A percentile compares a stretch with the other conserved stretches of the same genome.
Conservation (phyloP, 2,329 filamentous ascomycete genomes). For the Trichoderma polysporum region DNA sequence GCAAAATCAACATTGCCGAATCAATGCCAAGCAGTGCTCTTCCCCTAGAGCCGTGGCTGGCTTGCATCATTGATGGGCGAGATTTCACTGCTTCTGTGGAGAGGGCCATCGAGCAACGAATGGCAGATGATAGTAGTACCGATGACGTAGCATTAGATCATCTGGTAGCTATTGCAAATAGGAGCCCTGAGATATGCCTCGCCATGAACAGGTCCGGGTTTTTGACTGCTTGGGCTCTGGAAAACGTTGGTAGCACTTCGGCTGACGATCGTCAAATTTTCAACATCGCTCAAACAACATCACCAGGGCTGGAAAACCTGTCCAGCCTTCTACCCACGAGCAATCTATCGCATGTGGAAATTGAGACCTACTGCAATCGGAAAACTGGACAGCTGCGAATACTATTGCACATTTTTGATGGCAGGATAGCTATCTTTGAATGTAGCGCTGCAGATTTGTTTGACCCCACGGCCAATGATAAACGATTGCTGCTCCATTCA, state of each 20-base stretch:
- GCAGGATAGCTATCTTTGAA: constrained; percentile 78
- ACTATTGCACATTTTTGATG: constrained; percentile 81
- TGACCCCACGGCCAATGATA: constrained; percentile 63
- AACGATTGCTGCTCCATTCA: constrained; percentile 60
- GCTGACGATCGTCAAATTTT: constrained; percentile 70
- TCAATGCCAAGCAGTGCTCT: constrained; percentile 57
- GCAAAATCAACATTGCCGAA: constrained; percentile 71
- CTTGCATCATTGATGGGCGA: constrained; percentile 78
- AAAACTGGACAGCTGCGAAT: constrained; percentile 66
- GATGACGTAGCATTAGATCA: constrained; percentile 76
- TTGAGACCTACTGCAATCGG: constrained; percentile 70
- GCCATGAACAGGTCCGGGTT: constrained; percentile 79
- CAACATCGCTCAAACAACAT: constrained; percentile 77
- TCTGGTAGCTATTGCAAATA: constrained; percentile 80
- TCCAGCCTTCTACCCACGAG: constrained; percentile 31
- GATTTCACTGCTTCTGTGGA: constrained; percentile 79
- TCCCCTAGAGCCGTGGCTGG: constrained; percentile 36
- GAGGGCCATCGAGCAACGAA: constrained; percentile 63
- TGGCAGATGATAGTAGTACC: constrained; percentile 55
- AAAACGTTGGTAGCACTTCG: constrained; percentile 74
- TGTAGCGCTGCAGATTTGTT: constrained; percentile 77
- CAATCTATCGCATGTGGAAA: constrained; percentile 56
- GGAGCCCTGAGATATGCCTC: constrained; percentile 82
- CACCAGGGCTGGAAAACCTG: constrained; percentile 51
- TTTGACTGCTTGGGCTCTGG: constrained; percentile 90